Evolutionary conservation across 495 filamentous ascomycete species (phyloP).

Genomic region (Aspergillus egyptiacus): DNA sequence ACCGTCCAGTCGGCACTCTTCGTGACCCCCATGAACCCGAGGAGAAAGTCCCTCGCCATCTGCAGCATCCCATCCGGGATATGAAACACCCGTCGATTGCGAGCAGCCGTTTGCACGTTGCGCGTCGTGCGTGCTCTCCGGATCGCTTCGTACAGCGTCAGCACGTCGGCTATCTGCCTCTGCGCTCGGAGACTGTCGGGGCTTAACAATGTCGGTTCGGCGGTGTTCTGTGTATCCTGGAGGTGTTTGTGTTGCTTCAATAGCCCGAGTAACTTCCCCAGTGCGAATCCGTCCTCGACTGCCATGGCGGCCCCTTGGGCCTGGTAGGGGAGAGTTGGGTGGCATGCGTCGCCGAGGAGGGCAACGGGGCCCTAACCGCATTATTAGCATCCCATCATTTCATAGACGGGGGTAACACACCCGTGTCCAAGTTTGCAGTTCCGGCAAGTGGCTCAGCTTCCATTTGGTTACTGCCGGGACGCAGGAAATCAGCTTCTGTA

Average conservation of each 20-base stretch:
- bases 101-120: constrained; percentile 41
- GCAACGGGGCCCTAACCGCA: constrained; percentile 36
- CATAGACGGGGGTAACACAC: constrained; percentile 21
- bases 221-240: neutral
- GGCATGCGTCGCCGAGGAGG: constrained; percentile 53
- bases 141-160: constrained; percentile 49
- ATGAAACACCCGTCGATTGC: constrained; percentile 49
- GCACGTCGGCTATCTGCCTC: constrained; percentile 24
- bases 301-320: constrained; percentile 35
- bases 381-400: neutral
- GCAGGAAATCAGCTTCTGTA: neutral
- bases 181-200: neutral
- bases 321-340: neutral
- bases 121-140: constrained; percentile 50
- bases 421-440: constrained; percentile 40
- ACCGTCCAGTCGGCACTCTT: constrained; percentile 20
- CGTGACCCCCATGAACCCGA: constrained; percentile 16
- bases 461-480: constrained; percentile 37
- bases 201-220: neutral
- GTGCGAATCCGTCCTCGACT: constrained; percentile 40
- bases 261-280: constrained; percentile 32
- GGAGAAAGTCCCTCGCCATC: constrained; percentile 30
- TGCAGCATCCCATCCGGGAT: constrained; percentile 46
- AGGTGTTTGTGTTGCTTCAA: neutral
- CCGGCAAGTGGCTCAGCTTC: constrained; percentile 50